These are phyloP conservation scores for Aspergillus udagawae DNA, from an alignment of 2,329 filamentous ascomycete species.

Conservation along the genomic window DNA sequence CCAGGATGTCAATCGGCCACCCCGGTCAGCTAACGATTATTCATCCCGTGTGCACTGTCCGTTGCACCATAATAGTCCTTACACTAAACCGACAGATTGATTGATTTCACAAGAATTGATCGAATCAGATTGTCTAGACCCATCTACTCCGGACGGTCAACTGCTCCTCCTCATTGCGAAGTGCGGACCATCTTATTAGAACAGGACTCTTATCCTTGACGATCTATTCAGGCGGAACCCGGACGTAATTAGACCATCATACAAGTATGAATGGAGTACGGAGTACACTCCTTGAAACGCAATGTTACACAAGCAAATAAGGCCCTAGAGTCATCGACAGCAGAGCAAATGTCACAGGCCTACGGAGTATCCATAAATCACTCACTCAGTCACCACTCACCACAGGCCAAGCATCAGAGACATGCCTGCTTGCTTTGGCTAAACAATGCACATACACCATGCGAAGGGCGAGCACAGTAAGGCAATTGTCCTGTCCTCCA, in stretches of 20 bases:
- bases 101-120: background rate
- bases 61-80: background rate
- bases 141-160: background rate
- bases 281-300: background rate
- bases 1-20: background rate
- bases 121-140: background rate
- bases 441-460: background rate
- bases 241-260: background rate
- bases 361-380: background rate
- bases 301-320: background rate
- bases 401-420: background rate
- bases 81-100: background rate
- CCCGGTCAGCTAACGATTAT: background rate
- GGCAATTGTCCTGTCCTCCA: background rate
- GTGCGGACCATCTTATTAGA: background rate
- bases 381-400: background rate
- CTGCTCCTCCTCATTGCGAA: background rate
- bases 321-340: background rate
- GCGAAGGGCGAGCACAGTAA: background rate
- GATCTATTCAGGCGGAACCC: background rate
- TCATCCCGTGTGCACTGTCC: background rate
- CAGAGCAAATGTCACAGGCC: too few species aligned
- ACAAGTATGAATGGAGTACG: background rate
- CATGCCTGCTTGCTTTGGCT: background rate
- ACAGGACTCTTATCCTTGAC: background rate